Base-by-base conservation (phyloP, 495 filamentous ascomycete species). In the Talaromyces stipitatus region DNA sequence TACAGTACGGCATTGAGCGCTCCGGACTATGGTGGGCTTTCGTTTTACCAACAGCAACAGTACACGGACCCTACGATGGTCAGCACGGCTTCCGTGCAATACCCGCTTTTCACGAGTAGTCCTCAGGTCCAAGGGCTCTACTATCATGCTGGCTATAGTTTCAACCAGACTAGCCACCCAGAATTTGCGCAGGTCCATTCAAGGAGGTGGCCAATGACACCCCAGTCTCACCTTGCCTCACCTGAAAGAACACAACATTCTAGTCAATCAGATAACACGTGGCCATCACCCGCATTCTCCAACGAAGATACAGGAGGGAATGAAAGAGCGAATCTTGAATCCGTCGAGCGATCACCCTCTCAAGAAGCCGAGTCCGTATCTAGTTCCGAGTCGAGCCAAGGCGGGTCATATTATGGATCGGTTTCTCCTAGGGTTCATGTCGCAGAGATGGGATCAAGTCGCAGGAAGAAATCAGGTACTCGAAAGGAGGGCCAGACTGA, bases 31-130 rank as follows among this genome's bases (percentile, higher is more conserved):
- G 29, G 36, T 18, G 18, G 32, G 8, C 54, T 43, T 11, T 12
- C 54, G 22, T 55, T 46, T 36, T 55, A 43, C 26, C 54, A 45
- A 33, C n/a, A 41, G 36, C 51, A 23, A 45, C 54, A 55, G 46
- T 55, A 55, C 26, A 6, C 54, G 22, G 23, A 26, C 54, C 23
- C 20, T 45, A 7, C 54, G 4, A 20, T 55, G 14, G 22, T 55
- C 54, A 24, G 27, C 26, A 20, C 33, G 33, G 10, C 32, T 36
- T 10, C 23, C n/a, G 27, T 55, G 36, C 36, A 11, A 27, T 55
- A 55, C 36, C 26, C 54, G 33, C 4, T 38, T 33, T 41, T 55
- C 54, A 30, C 38, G 36, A 45, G 8, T 14, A 55, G 24, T 16
- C 20, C 12, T 2, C 54, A 30, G 27, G 22, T 20, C 14, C 48